phyloP scores from a whole-genome alignment of 148 eudicot genomes.

The Chenopodium berlandieri region DNA sequence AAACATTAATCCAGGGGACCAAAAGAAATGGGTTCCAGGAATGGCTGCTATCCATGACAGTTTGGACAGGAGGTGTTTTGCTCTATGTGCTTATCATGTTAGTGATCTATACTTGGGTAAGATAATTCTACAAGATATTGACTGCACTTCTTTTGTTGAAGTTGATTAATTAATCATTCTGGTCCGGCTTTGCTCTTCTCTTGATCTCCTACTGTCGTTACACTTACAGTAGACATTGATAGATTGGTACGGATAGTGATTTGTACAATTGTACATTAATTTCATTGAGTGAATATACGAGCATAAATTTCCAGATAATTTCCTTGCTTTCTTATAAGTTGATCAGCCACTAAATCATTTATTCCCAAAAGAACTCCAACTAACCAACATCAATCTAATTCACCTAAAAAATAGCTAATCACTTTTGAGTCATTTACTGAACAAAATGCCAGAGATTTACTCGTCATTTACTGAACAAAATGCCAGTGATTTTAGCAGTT shows the following conservation, averaged over 20 bases:
- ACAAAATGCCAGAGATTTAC: too few species aligned
- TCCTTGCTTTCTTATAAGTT: not conserved
- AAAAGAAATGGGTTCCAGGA: conserved; percentile 56
- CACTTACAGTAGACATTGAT: too few species aligned
- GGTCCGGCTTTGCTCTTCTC: not conserved
- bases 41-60: conserved; percentile 57
- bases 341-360: too few species aligned
- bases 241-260: not conserved
- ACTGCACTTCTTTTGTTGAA: conserved; percentile 57
- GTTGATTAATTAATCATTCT: conserved; percentile 29
- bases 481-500: not conserved
- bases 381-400: too few species aligned
- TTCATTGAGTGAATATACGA: not conserved
- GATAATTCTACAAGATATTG: conserved; percentile 69
- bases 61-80: conserved; percentile 60
- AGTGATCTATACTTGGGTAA: conserved; percentile 70
- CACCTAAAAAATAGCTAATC: too few species aligned
- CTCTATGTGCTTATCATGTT: conserved; percentile 65
- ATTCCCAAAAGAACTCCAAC: too few species aligned
- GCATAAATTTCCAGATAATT: not conserved
- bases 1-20: conserved; percentile 28
- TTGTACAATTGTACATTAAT: conserved; percentile 3
- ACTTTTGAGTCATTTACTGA: too few species aligned
- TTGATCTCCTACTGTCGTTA: not conserved
- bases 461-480: too few species aligned